A percentile compares a stretch with the other conserved stretches of the same genome.
These are phyloP conservation scores for Apiotrichum laibachii DNA, from an alignment of 1,284 basidiomycete genomes.

Conservation along the genomic window DNA sequence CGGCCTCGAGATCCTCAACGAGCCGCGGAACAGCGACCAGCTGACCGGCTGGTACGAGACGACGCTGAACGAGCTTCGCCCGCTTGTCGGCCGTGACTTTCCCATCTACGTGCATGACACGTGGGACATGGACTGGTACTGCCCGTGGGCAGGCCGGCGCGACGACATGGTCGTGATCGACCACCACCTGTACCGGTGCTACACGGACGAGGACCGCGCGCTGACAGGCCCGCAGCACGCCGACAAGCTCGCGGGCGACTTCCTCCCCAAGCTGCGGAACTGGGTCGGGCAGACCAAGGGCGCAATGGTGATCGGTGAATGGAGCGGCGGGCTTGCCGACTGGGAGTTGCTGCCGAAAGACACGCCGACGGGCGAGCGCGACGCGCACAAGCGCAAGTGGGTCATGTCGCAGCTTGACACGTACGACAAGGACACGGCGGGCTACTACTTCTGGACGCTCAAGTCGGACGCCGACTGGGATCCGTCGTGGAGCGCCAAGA, in stretches of 20 bases:
- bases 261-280: conserved; percentile 21
- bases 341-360: conserved; percentile 57
- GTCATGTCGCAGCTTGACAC: conserved; percentile 66
- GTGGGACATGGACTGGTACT: conserved; percentile 71
- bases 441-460: conserved; percentile 87
- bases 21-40: conserved; percentile 61
- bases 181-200: conserved; percentile 80
- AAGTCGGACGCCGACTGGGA: conserved; percentile 71
- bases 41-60: conserved; percentile 66
- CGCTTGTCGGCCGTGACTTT: conserved; percentile 56
- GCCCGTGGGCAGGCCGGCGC: conserved; percentile 56
- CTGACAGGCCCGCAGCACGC: conserved; percentile 63
- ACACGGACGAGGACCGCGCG: conserved; percentile 56
- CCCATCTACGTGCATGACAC: conserved; percentile 74
- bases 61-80: conserved; percentile 61
- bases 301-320: conserved; percentile 75
- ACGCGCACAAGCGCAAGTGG: conserved; percentile 58
- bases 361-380: conserved; percentile 54
- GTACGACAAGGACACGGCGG: conserved; percentile 66
- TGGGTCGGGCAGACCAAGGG: conserved; percentile 51
- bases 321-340: conserved; percentile 74
- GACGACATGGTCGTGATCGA: conserved; percentile 65
- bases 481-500: conserved; percentile 71
- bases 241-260: conserved; percentile 30
- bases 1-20: conserved; percentile 80